These are phyloP conservation scores for Leccinum boreale DNA, from an alignment of 768 basidiomycete genomes.

Conservation along the genomic window DNA sequence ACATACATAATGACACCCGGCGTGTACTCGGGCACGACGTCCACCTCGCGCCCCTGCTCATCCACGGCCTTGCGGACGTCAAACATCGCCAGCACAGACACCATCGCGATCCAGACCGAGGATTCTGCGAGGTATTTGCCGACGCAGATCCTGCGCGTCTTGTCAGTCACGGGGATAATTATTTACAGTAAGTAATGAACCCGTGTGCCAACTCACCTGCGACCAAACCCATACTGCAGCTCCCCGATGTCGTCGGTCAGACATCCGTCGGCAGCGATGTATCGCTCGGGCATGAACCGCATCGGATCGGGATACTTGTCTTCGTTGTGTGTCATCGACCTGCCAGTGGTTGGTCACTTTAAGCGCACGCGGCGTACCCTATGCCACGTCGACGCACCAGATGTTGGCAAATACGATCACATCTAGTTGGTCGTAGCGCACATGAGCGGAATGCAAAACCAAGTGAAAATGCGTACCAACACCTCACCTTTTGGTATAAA, in stretches of 20 bases:
- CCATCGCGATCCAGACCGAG: slow-evolving; percentile 26
- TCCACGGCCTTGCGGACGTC: slow-evolving; percentile 30
- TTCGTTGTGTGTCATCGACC: slow-evolving; percentile 29
- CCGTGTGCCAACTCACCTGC: slow-evolving; percentile 8
- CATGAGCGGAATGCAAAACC: neutral
- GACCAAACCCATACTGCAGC: slow-evolving; percentile 23
- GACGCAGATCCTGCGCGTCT: slow-evolving; percentile 20
- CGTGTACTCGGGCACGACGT: slow-evolving; percentile 22
- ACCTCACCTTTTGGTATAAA: slow-evolving; percentile 21
- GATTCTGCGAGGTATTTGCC: slow-evolving; percentile 26
- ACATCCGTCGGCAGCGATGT: slow-evolving; percentile 10
- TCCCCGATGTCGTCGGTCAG: slow-evolving; percentile 20
- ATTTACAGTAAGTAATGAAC: neutral
- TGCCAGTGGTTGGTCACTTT: neutral
- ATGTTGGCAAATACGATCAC: slow-evolving; percentile 23
- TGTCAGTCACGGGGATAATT: neutral
- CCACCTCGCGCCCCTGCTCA: slow-evolving; percentile 28
- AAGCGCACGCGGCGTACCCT: neutral
- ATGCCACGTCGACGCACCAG: slow-evolving; percentile 7
- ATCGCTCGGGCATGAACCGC: slow-evolving; percentile 23
- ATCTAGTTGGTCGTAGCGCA: neutral
- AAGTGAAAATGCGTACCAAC: neutral
- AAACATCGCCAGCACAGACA: slow-evolving; percentile 26
- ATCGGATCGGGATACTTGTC: slow-evolving; percentile 19
- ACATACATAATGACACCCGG: slow-evolving; percentile 25